A percentile compares a stretch with the other conserved stretches of the same genome.
Evolutionary conservation across 2,329 filamentous ascomycete species (phyloP).

Genomic region (Grosmannia serpens): DNA sequence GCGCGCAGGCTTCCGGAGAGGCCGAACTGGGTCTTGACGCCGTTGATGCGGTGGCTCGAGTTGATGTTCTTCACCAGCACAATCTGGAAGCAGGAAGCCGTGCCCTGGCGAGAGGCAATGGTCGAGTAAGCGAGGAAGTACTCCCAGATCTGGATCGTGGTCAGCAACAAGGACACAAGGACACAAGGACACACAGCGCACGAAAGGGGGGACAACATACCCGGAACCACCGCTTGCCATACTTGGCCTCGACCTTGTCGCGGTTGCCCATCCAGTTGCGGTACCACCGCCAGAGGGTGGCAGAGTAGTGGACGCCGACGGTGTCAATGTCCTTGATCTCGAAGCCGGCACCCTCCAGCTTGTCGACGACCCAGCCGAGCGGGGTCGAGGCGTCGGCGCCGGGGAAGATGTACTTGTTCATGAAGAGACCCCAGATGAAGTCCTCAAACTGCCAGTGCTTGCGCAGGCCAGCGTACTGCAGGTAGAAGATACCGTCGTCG

Average conservation of each 20-base stretch:
- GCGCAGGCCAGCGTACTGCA: constrained; percentile 88
- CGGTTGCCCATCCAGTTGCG: constrained; percentile 93
- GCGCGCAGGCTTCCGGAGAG: constrained; percentile 47
- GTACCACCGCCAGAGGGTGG: constrained; percentile 97
- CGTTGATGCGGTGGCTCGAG: constrained; percentile 70
- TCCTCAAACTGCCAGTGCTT: constrained; percentile 98
- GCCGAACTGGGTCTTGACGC: constrained; percentile 56
- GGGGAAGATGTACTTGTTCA: constrained; percentile 99
- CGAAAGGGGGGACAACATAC: constrained; percentile 38
- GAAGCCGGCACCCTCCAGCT: constrained; percentile 75
- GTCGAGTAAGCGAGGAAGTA: constrained; percentile 80
- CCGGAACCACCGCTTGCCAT: constrained; percentile 90
- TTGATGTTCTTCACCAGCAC: constrained; percentile 84
- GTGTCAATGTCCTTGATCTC: constrained; percentile 91
- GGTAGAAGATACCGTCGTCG: constrained; percentile 90
- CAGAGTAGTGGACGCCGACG: constrained; percentile 91
- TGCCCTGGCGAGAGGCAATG: constrained; percentile 73
- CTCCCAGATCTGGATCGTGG: constrained; percentile 63
- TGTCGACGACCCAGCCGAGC: constrained; percentile 74
- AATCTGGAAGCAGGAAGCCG: constrained; percentile 79
- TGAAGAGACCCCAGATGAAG: constrained; percentile 94
- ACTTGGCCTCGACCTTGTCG: constrained; percentile 89
- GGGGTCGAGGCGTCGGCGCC: constrained; percentile 93
- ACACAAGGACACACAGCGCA: background rate
- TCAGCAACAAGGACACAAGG: background rate